Evolutionary conservation across 1,284 basidiomycete species (phyloP).

Genomic region (Cutaneotrichosporon cutaneum): DNA sequence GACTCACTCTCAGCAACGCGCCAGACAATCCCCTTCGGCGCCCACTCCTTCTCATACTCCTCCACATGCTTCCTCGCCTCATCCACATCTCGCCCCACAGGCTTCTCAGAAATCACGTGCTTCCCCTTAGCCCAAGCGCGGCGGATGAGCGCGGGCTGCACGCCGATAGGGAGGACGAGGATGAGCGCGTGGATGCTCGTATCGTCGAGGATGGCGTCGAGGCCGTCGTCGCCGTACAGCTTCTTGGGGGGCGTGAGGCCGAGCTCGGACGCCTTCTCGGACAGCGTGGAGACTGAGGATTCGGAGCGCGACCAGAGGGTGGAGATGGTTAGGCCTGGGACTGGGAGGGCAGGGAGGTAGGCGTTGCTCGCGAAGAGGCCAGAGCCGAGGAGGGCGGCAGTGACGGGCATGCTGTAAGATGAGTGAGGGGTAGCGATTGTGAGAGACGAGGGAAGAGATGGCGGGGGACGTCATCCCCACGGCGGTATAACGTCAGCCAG

Average conservation of each 20-base stretch:
- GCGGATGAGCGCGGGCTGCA: constrained; percentile 67
- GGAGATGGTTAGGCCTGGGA: constrained; percentile 57
- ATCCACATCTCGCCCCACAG: constrained; percentile 69
- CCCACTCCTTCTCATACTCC: constrained; percentile 64
- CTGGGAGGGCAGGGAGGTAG: constrained; percentile 69
- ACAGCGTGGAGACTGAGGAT: constrained; percentile 59
- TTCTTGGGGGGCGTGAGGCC: constrained; percentile 47
- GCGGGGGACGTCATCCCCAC: background rate
- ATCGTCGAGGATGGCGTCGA: constrained; percentile 66
- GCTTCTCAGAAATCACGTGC: constrained; percentile 77
- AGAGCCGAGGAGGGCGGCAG: constrained; percentile 44
- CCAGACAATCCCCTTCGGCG: constrained; percentile 72
- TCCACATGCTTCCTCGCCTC: constrained; percentile 65
- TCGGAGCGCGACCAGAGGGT: constrained; percentile 77
- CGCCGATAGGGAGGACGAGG: constrained; percentile 71
- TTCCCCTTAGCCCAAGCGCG: constrained; percentile 64
- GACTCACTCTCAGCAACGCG: constrained; percentile 71
- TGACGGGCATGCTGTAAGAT: constrained; percentile 9
- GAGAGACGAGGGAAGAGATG: background rate
- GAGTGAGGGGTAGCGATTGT: too few species aligned
- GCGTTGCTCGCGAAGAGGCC: constrained; percentile 54
- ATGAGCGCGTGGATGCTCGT: constrained; percentile 69
- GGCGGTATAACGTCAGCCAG: background rate
- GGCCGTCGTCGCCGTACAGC: constrained; percentile 59
- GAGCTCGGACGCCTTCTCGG: constrained; percentile 46